phyloP scores from a whole-genome alignment of 2,329 filamentous ascomycete genomes.

The Exserohilum rostratum region DNA sequence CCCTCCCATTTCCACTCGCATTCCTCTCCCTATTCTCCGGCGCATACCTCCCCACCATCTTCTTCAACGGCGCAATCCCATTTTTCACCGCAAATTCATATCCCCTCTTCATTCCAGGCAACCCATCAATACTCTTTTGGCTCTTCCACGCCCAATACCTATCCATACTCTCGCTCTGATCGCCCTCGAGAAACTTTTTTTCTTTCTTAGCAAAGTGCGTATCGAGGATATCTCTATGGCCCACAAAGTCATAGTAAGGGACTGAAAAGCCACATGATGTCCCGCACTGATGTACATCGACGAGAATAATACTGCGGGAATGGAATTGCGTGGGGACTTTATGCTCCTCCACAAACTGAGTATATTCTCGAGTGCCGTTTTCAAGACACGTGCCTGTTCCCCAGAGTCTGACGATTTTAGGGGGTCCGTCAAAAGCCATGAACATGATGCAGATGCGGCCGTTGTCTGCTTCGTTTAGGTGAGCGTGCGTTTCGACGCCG shows the following conservation, averaged over 20 bases:
- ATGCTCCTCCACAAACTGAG: conserved; percentile 41
- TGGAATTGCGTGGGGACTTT: conserved; percentile 47
- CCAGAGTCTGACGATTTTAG: conserved; percentile 53
- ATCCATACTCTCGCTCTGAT: conserved; percentile 51
- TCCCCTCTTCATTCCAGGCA: conserved; percentile 52
- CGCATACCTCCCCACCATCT: conserved; percentile 50
- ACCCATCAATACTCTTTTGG: conserved; percentile 52
- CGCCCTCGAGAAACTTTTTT: conserved; percentile 41
- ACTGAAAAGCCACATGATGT: conserved; percentile 53
- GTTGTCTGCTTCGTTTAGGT: conserved; percentile 51
- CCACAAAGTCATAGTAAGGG: conserved; percentile 53
- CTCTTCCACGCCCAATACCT: conserved; percentile 55
- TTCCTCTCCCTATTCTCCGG: conserved; percentile 22
- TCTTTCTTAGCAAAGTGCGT: conserved; percentile 51
- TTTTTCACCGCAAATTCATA: conserved; percentile 46
- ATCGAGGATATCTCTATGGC: conserved; percentile 49
- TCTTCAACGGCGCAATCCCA: conserved; percentile 50
- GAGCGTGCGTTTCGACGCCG: conserved; percentile 53
- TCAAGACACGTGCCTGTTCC: conserved; percentile 50
- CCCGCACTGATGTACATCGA: conserved; percentile 54
- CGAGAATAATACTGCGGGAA: conserved; percentile 48
- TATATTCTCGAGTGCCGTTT: conserved; percentile 45
- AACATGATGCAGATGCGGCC: conserved; percentile 52
- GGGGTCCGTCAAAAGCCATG: conserved; percentile 51
- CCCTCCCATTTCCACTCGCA: too few relatives aligned